Conservation (phyloP, 192 early-diverging fungal species). For the Chytriomyces sp. region DNA sequence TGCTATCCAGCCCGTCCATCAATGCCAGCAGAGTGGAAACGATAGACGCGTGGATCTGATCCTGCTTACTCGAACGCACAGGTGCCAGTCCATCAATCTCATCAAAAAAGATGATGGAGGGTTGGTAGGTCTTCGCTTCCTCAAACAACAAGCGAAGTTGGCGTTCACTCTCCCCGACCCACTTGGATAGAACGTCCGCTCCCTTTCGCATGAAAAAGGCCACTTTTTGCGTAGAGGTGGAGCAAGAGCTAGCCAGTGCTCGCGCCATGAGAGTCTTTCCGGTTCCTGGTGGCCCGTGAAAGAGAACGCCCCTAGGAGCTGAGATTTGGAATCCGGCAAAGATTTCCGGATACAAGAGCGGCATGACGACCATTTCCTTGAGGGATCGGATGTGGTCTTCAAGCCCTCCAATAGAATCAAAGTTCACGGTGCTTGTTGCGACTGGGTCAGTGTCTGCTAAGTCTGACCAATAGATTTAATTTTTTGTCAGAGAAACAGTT, state of each 20-base stretch:
- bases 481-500: background rate
- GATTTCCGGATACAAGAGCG: conserved; percentile 72
- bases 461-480: conserved; percentile 6
- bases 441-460: conserved; percentile 32
- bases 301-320: conserved; percentile 68
- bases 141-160: conserved; percentile 70
- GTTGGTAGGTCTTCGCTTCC: conserved; percentile 68
- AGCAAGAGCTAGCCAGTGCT: conserved; percentile 48
- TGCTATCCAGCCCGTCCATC: conserved; percentile 74
- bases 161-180: conserved; percentile 74
- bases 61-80: conserved; percentile 63
- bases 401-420: conserved; percentile 47
- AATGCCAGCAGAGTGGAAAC: conserved; percentile 74
- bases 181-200: conserved; percentile 71
- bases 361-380: conserved; percentile 78
- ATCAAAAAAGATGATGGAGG: conserved; percentile 78
- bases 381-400: conserved; percentile 61
- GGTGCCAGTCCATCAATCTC: conserved; percentile 79
- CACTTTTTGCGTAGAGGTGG: conserved; percentile 47
- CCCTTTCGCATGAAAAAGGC: conserved; percentile 76
- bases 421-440: conserved; percentile 27
- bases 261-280: conserved; percentile 74
- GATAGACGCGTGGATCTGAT: conserved; percentile 70
- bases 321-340: conserved; percentile 59
- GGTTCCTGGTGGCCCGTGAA: conserved; percentile 66